Evolutionary conservation across 305 asterid species (phyloP).

Genomic region (Fraxinus xanthoxyloides): DNA sequence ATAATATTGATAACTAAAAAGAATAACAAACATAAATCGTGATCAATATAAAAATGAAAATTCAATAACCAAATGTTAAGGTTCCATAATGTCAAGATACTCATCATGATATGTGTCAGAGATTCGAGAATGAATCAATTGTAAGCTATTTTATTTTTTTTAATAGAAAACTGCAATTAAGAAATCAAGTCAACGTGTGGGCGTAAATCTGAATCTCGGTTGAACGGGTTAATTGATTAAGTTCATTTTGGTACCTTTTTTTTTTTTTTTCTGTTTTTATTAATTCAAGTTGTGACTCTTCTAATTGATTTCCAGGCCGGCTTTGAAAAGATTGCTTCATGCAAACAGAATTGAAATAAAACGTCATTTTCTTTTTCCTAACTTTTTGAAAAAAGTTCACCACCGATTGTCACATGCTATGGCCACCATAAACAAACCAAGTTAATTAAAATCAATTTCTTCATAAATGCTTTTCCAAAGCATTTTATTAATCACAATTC

Average conservation of each 20-base stretch:
- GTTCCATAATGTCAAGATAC: neutral
- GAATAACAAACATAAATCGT: neutral
- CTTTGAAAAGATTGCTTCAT: neutral
- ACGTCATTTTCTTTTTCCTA: neutral
- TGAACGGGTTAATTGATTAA: neutral
- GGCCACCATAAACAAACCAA: conserved; percentile 8
- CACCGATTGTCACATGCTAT: neutral
- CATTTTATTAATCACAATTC: neutral
- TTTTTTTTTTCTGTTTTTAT: too few relatives aligned
- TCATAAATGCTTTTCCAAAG: neutral
- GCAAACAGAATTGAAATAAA: neutral
- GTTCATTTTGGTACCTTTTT: neutral
- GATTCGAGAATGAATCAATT: neutral
- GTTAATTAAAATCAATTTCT: neutral
- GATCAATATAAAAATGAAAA: neutral
- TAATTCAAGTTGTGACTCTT: too few relatives aligned
- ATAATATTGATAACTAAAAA: neutral
- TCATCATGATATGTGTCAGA: neutral
- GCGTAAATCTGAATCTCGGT: neutral
- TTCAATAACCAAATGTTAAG: neutral
- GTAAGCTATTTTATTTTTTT: neutral
- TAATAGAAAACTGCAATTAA: neutral
- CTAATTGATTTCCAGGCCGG: neutral
- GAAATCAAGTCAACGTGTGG: neutral
- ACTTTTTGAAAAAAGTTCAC: neutral